A percentile compares a stretch with the other conserved stretches of the same genome.
These are phyloP conservation scores for Thielaviopsis cerberus DNA, from an alignment of 2,329 filamentous ascomycete genomes.

Conservation along the genomic window DNA sequence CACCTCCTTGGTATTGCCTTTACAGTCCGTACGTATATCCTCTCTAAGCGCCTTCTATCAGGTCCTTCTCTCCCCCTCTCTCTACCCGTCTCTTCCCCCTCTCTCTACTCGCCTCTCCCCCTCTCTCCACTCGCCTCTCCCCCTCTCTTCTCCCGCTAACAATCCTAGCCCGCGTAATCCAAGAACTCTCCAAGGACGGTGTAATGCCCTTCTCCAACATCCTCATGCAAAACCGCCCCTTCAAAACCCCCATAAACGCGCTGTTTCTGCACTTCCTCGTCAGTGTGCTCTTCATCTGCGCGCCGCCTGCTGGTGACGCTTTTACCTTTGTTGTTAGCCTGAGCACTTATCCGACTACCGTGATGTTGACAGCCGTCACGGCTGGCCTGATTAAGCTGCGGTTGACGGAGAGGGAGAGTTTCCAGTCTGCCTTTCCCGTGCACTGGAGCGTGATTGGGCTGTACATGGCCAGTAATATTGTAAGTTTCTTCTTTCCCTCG, in stretches of 20 bases:
- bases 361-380: slow-evolving; percentile 34
- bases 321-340: slow-evolving; percentile 49
- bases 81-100: too few relatives aligned
- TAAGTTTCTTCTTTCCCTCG: too few relatives aligned
- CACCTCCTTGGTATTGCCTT: slow-evolving; percentile 43
- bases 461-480: slow-evolving; percentile 30
- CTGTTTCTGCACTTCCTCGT: slow-evolving; percentile 49
- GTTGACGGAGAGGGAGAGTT: slow-evolving; percentile 29
- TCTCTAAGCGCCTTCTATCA: slow-evolving; percentile 38
- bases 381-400: slow-evolving; percentile 35
- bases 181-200: slow-evolving; percentile 53
- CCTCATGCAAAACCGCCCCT: slow-evolving; percentile 51
- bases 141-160: too few relatives aligned
- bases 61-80: too few relatives aligned
- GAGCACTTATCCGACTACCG: slow-evolving; percentile 33
- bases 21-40: too few relatives aligned
- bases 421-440: slow-evolving; percentile 34
- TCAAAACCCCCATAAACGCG: slow-evolving; percentile 32
- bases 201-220: slow-evolving; percentile 45
- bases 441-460: slow-evolving; percentile 28
- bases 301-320: slow-evolving; percentile 46
- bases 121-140: too few relatives aligned
- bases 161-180: too few relatives aligned
- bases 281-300: slow-evolving; percentile 45
- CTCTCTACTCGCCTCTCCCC: too few relatives aligned